Base-by-base conservation (phyloP, 805 yeast species). In the Zygotorulaspora sp. region DNA sequence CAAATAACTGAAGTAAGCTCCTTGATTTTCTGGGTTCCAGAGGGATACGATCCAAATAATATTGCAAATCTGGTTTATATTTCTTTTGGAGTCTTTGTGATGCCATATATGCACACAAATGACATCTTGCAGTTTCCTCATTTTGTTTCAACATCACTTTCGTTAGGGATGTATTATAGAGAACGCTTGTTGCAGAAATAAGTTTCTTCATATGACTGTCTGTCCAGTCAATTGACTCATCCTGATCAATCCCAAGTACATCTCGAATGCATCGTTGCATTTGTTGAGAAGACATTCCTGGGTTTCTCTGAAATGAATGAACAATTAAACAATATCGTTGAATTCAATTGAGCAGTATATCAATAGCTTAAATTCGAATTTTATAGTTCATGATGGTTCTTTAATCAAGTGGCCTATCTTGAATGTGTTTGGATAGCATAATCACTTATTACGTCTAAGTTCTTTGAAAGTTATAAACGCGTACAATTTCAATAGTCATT, bases 51-150 rank as follows among this genome's bases (percentile, higher is more conserved):
- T 68, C 70, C 24, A 65, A 35, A 22, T 63, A 63, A 5, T 82
- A 83, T 3, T 63, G 62, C 1, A 81, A 73, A 6, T 77, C 62
- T 3, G 67, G 58, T 10, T 43, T 46, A 29, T 74, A 62, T 23
- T 60, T 60, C 8, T 63, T 60, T 9, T 63, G 62, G 29, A 73
- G 68, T 44, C 68, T 67, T 40, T 77, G 78, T 10, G 73, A 72
- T 0, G 84, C 80, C 16, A 81, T 54, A 44, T 64, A 75, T 4
- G 87, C 83, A 55, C 87, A 78, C 9, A 83, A 55, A 54, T 83
- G 89, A 38, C 70, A 71, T 37, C 90, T 64, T 1, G 86, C 87
- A 2, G 73, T 63, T 45, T 83, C 89, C 35, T 77, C 74, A 26
- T 68, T 68, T 17, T 70, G 68, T 10, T 75, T 70, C 15, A 82